Evolutionary conservation across 176 grass and related monocot species (phyloP), one percentile per base, ranked within the genome.

Genomic region (Oryza glumipatula): DNA sequence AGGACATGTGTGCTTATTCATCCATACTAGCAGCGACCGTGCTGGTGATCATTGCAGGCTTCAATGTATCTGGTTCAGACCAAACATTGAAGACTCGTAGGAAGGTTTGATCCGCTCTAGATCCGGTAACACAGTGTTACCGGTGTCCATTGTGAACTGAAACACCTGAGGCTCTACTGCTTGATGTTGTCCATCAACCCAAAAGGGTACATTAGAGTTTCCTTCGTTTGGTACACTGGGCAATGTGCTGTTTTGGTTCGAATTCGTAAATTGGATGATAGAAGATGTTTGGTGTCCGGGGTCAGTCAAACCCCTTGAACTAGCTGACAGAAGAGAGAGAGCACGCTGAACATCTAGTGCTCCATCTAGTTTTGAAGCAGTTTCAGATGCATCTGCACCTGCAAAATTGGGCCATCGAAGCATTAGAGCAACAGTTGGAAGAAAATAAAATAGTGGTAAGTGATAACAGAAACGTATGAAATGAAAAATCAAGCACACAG

Each of bases 271-370:
- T 46, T 65, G 76, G 60, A 78, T 63, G 60, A 78, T 38, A 78
- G 36, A 65, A 45, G 58, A 17, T 16, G 76, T 23, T 78, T 78
- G 22, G n/a, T 46, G 36, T 45, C 16, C 58, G 9, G 76, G 36
- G 38, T 65, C 76, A 65, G 36, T 24, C 35, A 41, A 78, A 43
- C n/a, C n/a, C 76, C 58, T 17, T 15, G 76, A 78, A 78, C n/a
- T 78, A 30, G 81, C 80, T 93, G 88, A 93, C 91, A 93, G 91
- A 90, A 93, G 91, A 90, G 91, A 93, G 88, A 81, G 76, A 93
- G 84, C 84, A 89, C 84, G 76, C 65, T 66, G 79, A 81, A 88
- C 82, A 88, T 91, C 81, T 16, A 35, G 84, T 90, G 84, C 87
- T 89, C 91, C 90, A 86, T 88, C 82, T 79, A 79, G 74, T 74